Percentiles rank a stretch among this genome's conserved stretches.
These are phyloP conservation scores for Neopestalotiopsis clavispora DNA, from an alignment of 2,329 filamentous ascomycete species.

Conservation along the genomic window DNA sequence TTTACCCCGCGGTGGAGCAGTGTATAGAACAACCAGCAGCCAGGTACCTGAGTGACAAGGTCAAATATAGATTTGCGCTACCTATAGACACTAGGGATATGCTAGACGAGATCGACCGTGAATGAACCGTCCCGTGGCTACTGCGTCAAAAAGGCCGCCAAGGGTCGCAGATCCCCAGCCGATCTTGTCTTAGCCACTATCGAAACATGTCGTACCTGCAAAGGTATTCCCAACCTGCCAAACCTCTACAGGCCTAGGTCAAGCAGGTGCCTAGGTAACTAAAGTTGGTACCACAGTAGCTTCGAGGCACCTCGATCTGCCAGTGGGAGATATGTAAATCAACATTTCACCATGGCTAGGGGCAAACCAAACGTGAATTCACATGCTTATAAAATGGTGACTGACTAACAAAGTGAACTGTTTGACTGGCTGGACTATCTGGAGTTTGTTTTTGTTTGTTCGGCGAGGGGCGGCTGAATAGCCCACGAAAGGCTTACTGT, in stretches of 20 bases:
- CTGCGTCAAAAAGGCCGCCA: conserved; percentile 18
- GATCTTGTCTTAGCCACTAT: conserved; percentile 2
- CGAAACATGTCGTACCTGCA: not conserved
- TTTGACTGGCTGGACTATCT: not conserved
- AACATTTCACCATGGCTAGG: too few relatives aligned
- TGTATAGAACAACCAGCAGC: too few relatives aligned
- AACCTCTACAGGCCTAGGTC: not conserved
- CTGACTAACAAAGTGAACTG: too few relatives aligned
- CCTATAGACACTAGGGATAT: not conserved
- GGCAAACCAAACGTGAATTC: too few relatives aligned
- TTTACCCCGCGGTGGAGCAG: conserved; percentile 3
- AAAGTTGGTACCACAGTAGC: not conserved
- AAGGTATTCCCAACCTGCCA: not conserved
- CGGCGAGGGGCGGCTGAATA: not conserved
- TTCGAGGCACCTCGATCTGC: not conserved
- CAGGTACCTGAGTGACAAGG: not conserved
- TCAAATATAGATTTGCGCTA: not conserved
- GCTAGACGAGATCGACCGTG: not conserved
- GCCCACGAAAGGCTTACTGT: not conserved
- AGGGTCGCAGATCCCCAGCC: conserved; percentile 17
- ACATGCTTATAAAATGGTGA: too few relatives aligned
- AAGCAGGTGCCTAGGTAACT: not conserved
- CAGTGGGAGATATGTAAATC: too few relatives aligned
- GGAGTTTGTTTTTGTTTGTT: not conserved
- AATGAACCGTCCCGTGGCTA: not conserved